Conservation (phyloP, 148 eudicot genomes). For the Heliosperma pusillum region DNA sequence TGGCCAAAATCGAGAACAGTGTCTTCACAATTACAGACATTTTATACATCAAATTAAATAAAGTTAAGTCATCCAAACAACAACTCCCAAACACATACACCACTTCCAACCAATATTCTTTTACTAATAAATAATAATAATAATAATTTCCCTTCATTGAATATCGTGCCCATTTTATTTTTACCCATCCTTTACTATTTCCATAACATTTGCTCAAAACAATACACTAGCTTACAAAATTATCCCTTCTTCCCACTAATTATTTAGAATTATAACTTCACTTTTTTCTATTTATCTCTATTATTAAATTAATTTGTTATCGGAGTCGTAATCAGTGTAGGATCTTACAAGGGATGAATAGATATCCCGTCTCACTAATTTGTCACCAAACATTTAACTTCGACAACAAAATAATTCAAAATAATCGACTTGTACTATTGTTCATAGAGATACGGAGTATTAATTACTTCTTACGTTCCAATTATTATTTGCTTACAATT, state of each 20-base stretch:
- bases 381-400: too few species aligned
- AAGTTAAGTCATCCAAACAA: slow-evolving; percentile 12
- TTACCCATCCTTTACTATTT: neutral
- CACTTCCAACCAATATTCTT: slow-evolving; percentile 21
- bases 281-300: too few species aligned
- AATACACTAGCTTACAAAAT: slow-evolving; percentile 7
- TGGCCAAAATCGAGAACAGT: slow-evolving; percentile 12
- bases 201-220: neutral
- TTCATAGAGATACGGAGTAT: too few species aligned
- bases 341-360: too few species aligned
- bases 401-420: too few species aligned
- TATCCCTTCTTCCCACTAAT: neutral
- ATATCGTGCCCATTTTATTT: neutral
- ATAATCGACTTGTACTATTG: too few species aligned
- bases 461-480: too few species aligned
- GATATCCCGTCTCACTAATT: too few species aligned
- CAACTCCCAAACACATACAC: slow-evolving; percentile 18
- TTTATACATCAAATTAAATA: neutral
- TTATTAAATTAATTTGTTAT: too few species aligned
- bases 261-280: neutral
- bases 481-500: too few species aligned
- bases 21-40: slow-evolving; percentile 19
- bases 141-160: neutral
- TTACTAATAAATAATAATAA: slow-evolving; percentile 5
- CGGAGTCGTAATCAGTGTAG: too few species aligned